phyloP scores from a whole-genome alignment of 1,139 yeast species.

The Candida sp. region DNA sequence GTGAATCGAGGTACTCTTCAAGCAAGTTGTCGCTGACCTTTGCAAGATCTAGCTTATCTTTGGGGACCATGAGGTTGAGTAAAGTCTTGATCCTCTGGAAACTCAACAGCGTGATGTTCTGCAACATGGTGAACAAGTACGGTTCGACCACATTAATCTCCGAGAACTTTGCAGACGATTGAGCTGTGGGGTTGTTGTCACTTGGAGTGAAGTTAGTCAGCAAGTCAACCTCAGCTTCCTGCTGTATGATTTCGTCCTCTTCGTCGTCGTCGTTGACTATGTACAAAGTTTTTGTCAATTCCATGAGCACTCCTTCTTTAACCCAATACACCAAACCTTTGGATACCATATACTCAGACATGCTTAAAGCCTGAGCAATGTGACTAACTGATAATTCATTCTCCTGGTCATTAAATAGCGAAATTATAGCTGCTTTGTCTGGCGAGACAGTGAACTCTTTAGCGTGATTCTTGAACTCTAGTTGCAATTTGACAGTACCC shows the following conservation, averaged over 20 bases:
- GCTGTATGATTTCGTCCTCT: slow-evolving; percentile 2
- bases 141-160: slow-evolving; percentile 10
- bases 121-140: slow-evolving; percentile 10
- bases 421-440: slow-evolving; percentile 69
- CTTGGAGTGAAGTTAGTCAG: slow-evolving; percentile 2
- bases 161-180: slow-evolving; percentile 5
- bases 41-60: slow-evolving; percentile 11
- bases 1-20: slow-evolving; percentile 18
- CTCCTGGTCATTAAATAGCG: slow-evolving; percentile 49
- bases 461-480: slow-evolving; percentile 52
- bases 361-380: slow-evolving; percentile 30
- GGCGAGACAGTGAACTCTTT: slow-evolving; percentile 60
- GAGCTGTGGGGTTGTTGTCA: not conserved
- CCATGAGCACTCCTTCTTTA: slow-evolving; percentile 47
- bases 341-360: slow-evolving; percentile 41
- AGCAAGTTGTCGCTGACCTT: slow-evolving; percentile 6
- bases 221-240: not conserved
- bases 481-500: slow-evolving; percentile 65
- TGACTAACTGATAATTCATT: slow-evolving; percentile 28
- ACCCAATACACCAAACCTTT: slow-evolving; percentile 62
- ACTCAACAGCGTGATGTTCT: slow-evolving; percentile 11
- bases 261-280: slow-evolving; percentile 21
- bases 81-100: slow-evolving; percentile 16
- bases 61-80: slow-evolving; percentile 15
- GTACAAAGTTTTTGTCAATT: slow-evolving; percentile 31